Conservation (phyloP, 2,329 filamentous ascomycete species). For the Mycosphaerella arachidis region DNA sequence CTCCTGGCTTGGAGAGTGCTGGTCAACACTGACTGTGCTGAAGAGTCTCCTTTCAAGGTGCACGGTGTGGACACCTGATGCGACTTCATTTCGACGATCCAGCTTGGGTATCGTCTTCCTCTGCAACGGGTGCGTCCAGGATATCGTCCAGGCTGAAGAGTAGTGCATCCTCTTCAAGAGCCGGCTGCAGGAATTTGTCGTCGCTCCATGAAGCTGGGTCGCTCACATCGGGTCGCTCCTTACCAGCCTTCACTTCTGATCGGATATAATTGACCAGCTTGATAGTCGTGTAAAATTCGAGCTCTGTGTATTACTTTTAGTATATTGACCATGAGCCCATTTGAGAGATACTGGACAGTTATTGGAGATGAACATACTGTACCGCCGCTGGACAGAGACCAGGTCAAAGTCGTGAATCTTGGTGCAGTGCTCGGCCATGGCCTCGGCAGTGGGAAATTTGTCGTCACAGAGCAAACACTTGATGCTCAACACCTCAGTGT, state of each 20-base stretch:
- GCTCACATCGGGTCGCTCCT: conserved; percentile 52
- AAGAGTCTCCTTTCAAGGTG: too few relatives aligned
- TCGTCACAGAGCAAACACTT: conserved; percentile 40
- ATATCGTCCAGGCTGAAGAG: conserved; percentile 85
- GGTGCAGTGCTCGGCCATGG: conserved; percentile 37
- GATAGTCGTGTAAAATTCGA: conserved; percentile 44
- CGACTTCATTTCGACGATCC: not conserved
- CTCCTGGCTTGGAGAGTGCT: too few relatives aligned
- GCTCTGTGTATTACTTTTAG: conserved; percentile 25
- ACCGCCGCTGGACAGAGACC: conserved; percentile 28
- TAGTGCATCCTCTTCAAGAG: conserved; percentile 82
- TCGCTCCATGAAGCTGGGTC: conserved; percentile 62
- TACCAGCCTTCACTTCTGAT: conserved; percentile 36
- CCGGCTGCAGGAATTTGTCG: conserved; percentile 76
- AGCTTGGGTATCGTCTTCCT: conserved; percentile 10
- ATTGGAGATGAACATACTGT: conserved; percentile 31
- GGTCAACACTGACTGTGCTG: too few relatives aligned
- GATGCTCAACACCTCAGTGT: conserved; percentile 36
- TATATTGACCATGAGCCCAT: not conserved
- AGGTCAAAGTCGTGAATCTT: conserved; percentile 40
- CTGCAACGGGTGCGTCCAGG: conserved; percentile 34
- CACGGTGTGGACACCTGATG: too few relatives aligned
- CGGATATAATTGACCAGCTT: conserved; percentile 50
- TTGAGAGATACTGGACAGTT: not conserved
- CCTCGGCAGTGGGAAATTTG: conserved; percentile 29